Evolutionary conservation across 129 eudicot species (phyloP), one percentile per base, ranked within the genome.

Genomic region (Arctium minus): DNA sequence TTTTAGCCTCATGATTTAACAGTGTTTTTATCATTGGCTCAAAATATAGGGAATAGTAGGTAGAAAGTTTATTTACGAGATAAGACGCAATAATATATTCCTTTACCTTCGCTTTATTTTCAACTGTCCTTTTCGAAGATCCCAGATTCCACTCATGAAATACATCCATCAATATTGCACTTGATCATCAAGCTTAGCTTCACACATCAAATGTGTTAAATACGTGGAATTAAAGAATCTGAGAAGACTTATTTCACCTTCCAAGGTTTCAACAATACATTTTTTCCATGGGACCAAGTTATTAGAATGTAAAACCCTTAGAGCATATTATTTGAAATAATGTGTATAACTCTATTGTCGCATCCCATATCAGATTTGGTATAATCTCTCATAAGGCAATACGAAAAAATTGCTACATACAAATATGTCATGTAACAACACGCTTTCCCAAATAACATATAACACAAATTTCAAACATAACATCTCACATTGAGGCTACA

Each of bases 141-240:
- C 11, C 18, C 0, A 29, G 36, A 13, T 2, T 27, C 75, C 75
- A 7, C 13, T 32, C 42, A 32, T 27, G 32, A 12, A 18, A 32
- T 71, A 71, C 75, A 71, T 77, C 72, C 71, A 71, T 70, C 83
- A 39, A 39, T 80, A 80, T 80, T 80, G 83, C 11, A 80, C 70
- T 1, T 42, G 71, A 17, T 76, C 83, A 11, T 76, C 83, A 3
- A 80, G 12, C 4, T 29, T 1, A 18, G 83, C 76, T 80, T 80
- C 74, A 40, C 71, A 42, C 53, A 31, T 11, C 46, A 80, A 15
- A 36, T 78, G 73, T 39, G 6, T 39, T 39, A 5, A 39, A 39
- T 39, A 39, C 6, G 44, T 60, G 38, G 35, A 36, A 32, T 62
- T 50, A 65, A 78, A 78, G 37, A 78, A 39, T 39, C 8, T 39